Evolutionary conservation across 176 grass and related monocot genomes (phyloP).

Genomic region (Avena insularis): DNA sequence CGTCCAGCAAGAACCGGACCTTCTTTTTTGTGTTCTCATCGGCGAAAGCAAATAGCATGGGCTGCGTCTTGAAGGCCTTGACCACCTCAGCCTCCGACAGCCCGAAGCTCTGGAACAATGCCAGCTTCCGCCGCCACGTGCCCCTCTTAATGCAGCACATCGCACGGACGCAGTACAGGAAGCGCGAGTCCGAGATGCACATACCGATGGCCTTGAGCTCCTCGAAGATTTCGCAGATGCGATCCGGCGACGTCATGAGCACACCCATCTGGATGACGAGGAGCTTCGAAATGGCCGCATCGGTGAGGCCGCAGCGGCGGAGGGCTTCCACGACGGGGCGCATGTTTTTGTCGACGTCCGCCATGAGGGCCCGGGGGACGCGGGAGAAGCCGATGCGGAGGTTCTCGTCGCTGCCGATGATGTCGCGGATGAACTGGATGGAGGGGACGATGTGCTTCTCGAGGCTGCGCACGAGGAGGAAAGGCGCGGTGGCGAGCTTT

Average conservation of each 20-base stretch:
- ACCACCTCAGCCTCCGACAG: slow-evolving; percentile 33
- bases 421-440: slow-evolving; percentile 42
- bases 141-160: slow-evolving; percentile 13
- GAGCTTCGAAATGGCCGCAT: slow-evolving; percentile 24
- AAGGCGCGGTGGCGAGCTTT: neutral
- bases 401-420: slow-evolving; percentile 32
- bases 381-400: neutral
- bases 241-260: slow-evolving; percentile 7
- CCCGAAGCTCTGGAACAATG: slow-evolving; percentile 48
- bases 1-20: slow-evolving; percentile 40
- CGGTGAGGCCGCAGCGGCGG: slow-evolving; percentile 12
- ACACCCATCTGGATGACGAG: slow-evolving; percentile 15
- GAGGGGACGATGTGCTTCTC: slow-evolving; percentile 30
- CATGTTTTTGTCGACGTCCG: neutral
- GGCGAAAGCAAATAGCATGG: neutral
- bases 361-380: neutral
- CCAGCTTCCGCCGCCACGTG: slow-evolving; percentile 45
- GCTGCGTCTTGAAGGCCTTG: slow-evolving; percentile 45
- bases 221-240: slow-evolving; percentile 38
- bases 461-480: slow-evolving; percentile 35
- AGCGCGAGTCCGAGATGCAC: neutral
- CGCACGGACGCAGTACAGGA: slow-evolving; percentile 22
- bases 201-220: slow-evolving; percentile 35
- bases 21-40: slow-evolving; percentile 43
- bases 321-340: slow-evolving; percentile 42